Base-by-base conservation (phyloP, 2,329 filamentous ascomycete species). In the Bipolaris gigantea region DNA sequence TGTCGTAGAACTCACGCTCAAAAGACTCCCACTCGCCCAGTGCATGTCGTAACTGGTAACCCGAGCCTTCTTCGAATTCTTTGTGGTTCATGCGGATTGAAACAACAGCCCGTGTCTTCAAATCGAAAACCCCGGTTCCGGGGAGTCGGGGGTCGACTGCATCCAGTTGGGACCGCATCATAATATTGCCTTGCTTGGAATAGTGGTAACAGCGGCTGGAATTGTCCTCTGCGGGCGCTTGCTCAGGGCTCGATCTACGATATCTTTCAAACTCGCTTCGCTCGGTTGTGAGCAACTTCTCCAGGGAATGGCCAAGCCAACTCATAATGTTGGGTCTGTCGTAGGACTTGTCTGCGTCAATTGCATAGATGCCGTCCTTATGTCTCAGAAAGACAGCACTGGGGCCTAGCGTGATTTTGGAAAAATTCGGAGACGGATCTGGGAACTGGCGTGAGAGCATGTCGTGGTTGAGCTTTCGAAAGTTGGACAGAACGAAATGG, bases 91-190 rank as follows among this genome's bases (percentile, higher is more conserved):
- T 97, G 25, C 94, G 90, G 58, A 99, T 90, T 0, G 90, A 88
- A 5, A 97, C 81, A 0, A 97, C 93, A 1, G 94, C 92, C 64
- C 95, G 84, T 0, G 94, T 99, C 77, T 99, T 99, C 55, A 99
- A 78, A 73, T 99, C 94, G 69, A 97, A 99, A 80, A 96, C 92
- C 36, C 94, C 94, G 5, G 88, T 89, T 0, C 94, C 94, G 0
- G 93, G 94, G 7, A 99, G 76, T 46, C 94, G 85, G 11, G 86
- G 80, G 70, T 99, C 94, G 65, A 94, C 78, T 0, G 94, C 94
- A 71, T 99, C 94, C 11, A 99, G 81, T 74, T 99, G 94, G 3
- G 94, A 97, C 38, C 95, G 87, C 86, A 99, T 90, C 72, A 99
- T 81, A 64, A 99, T 92, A 68, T 96, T 89, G 4, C 90, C 89